Evolutionary conservation across 345 rosid species (phyloP).

Genomic region (Lumnitzera littorea): DNA sequence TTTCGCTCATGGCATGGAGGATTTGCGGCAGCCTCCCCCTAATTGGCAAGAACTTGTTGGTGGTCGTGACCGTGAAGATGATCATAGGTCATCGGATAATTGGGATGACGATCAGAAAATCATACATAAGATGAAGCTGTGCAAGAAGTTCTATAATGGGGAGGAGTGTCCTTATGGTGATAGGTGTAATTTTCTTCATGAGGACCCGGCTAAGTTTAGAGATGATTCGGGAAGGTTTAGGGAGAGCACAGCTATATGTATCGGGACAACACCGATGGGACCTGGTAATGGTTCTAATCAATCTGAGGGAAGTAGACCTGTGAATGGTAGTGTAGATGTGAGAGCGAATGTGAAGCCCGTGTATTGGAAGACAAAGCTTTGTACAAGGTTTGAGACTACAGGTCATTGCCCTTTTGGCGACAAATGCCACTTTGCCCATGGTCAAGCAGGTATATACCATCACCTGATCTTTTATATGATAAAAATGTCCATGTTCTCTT

Average conservation of each 20-base stretch:
- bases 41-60: slow-evolving; percentile 94
- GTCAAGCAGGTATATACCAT: slow-evolving; percentile 61
- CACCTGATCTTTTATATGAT: background rate
- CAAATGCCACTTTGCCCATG: slow-evolving; percentile 94
- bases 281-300: slow-evolving; percentile 29
- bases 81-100: slow-evolving; percentile 26
- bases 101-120: slow-evolving; percentile 94
- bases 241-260: slow-evolving; percentile 72
- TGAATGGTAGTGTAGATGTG: slow-evolving; percentile 20
- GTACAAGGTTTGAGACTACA: slow-evolving; percentile 64
- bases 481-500: background rate
- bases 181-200: slow-evolving; percentile 89
- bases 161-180: slow-evolving; percentile 97
- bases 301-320: slow-evolving; percentile 38
- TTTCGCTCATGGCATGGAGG: slow-evolving; percentile 88
- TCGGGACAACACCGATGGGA: slow-evolving; percentile 34
- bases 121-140: slow-evolving; percentile 89
- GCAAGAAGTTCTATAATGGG: slow-evolving; percentile 85
- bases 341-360: slow-evolving; percentile 43
- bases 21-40: slow-evolving; percentile 84
- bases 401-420: slow-evolving; percentile 90
- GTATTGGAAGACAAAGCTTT: slow-evolving; percentile 88
- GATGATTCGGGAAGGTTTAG: slow-evolving; percentile 62
- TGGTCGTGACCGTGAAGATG: slow-evolving; percentile 44
- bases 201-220: slow-evolving; percentile 72